phyloP scores from a whole-genome alignment of 116 monocot species.

The Iris pallida region DNA sequence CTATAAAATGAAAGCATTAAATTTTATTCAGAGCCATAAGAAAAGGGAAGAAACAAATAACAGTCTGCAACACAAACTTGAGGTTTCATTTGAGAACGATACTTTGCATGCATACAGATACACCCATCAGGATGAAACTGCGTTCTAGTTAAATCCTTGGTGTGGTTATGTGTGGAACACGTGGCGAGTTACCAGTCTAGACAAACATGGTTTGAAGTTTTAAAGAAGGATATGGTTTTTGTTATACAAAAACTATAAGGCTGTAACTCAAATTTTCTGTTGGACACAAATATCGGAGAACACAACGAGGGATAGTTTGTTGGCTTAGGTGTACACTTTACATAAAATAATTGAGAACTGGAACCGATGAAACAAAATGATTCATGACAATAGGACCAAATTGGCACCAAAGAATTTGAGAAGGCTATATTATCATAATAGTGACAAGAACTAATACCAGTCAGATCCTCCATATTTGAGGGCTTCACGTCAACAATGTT shows the following conservation, averaged over 20 bases:
- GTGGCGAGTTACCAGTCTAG: no score
- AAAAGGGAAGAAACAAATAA: no score
- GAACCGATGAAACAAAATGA: not conserved
- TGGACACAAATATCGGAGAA: not conserved
- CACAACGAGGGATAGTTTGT: not conserved
- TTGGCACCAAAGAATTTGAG: not conserved
- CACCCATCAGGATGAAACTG: not conserved
- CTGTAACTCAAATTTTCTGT: no score
- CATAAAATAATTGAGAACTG: no score
- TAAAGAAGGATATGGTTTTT: no score
- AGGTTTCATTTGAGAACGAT: no score
- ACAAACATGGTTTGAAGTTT: no score
- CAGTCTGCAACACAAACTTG: no score
- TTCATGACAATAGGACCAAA: not conserved
- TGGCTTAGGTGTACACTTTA: not conserved
- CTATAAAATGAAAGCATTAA: not conserved
- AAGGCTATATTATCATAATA: not conserved
- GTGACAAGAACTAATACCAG: slow-evolving; percentile 6
- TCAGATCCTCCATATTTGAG: slow-evolving; percentile 18
- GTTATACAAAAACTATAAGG: no score
- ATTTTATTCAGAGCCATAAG: not conserved
- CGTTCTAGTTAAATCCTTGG: no score
- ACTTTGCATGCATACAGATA: no score
- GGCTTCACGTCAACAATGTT: slow-evolving; percentile 19
- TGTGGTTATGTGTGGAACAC: no score